Evolutionary conservation across 257 asterid species (phyloP).

Genomic region (Coffea canephora): DNA sequence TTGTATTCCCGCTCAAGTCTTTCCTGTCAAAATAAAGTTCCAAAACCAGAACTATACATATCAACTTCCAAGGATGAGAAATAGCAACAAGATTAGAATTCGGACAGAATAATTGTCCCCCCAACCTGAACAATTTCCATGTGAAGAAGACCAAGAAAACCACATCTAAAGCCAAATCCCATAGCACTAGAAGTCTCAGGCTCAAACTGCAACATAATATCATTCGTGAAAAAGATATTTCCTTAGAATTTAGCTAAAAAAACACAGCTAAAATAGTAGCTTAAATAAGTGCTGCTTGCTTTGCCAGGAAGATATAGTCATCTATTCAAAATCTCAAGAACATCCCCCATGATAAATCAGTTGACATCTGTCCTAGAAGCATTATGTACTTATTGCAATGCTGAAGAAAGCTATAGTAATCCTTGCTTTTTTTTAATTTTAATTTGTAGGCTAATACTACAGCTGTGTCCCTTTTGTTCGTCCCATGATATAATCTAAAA

Average conservation of each 20-base stretch:
- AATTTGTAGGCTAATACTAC: neutral
- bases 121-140: slow-evolving; percentile 98
- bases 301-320: too few relatives aligned
- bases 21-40: slow-evolving; percentile 57
- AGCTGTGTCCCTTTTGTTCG: neutral
- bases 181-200: slow-evolving; percentile 97
- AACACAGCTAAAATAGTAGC: too few relatives aligned
- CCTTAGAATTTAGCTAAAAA: neutral
- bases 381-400: neutral
- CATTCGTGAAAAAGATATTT: slow-evolving; percentile 2
- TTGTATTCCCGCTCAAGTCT: slow-evolving; percentile 96
- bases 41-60: slow-evolving; percentile 14
- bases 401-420: neutral
- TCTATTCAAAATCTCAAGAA: neutral
- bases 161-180: slow-evolving; percentile 99
- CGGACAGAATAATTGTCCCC: slow-evolving; percentile 9
- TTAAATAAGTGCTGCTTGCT: too few relatives aligned
- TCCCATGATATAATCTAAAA: neutral
- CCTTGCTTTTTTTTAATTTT: neutral
- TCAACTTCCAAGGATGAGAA: slow-evolving; percentile 12
- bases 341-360: neutral
- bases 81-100: slow-evolving; percentile 13
- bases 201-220: slow-evolving; percentile 55
- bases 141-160: slow-evolving; percentile 97
- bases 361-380: neutral